phyloP scores from a whole-genome alignment of 495 filamentous ascomycete species.

The Xylaria longipes region DNA sequence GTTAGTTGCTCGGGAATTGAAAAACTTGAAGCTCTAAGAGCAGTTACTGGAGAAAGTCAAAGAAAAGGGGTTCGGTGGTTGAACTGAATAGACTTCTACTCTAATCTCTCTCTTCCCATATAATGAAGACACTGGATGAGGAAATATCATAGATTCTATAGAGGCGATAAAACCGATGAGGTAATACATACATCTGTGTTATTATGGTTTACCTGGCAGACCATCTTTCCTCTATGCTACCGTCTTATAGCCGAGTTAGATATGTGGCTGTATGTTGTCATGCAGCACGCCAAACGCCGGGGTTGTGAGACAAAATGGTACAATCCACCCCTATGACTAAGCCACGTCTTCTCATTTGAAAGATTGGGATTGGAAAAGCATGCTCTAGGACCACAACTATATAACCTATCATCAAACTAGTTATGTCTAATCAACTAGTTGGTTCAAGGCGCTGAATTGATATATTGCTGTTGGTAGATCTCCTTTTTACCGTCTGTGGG shows the following conservation, averaged over 20 bases:
- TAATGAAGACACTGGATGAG: background rate
- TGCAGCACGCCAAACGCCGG: no score
- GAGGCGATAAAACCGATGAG: background rate
- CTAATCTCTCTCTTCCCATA: background rate
- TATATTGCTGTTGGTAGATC: no score
- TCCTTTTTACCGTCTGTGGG: no score
- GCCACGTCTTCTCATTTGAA: background rate
- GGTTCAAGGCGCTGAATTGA: no score
- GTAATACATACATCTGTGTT: background rate
- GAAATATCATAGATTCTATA: background rate
- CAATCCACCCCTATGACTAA: background rate
- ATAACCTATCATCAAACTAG: no score
- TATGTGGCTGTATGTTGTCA: no score
- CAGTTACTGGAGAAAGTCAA: background rate
- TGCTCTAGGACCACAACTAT: background rate
- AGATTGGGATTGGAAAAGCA: background rate
- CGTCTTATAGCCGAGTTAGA: no score
- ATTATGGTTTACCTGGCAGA: no score
- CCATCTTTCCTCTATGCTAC: no score
- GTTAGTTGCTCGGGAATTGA: conserved; percentile 5
- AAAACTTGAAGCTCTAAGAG: background rate
- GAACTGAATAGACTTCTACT: background rate
- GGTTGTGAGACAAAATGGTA: no score
- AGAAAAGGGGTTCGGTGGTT: background rate
- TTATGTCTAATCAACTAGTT: no score